phyloP scores from a whole-genome alignment of 192 early-diverging fungal species.

The Coemansia sp. region DNA sequence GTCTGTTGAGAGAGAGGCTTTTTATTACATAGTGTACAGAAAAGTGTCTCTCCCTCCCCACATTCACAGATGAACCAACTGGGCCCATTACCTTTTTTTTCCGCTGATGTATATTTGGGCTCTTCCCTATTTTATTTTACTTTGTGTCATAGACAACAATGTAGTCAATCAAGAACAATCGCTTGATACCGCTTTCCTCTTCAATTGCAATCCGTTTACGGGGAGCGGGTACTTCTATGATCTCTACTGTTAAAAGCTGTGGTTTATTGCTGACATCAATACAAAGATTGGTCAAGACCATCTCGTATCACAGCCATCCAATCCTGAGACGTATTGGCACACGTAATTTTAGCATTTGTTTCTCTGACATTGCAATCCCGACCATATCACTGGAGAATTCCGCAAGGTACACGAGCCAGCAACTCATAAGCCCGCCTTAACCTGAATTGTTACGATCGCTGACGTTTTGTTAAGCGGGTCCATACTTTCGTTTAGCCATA shows the following conservation, averaged over 20 bases:
- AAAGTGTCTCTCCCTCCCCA: neutral
- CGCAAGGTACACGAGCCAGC: neutral
- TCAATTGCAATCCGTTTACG: neutral
- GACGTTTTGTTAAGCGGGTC: constrained; percentile 10
- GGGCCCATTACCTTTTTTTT: neutral
- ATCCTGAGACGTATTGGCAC: no score
- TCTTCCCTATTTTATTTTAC: neutral
- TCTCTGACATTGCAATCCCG: neutral
- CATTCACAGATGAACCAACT: neutral
- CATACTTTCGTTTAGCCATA: constrained; percentile 73
- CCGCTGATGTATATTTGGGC: neutral
- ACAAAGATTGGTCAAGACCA: neutral
- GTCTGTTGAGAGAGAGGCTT: neutral
- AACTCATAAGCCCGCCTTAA: neutral
- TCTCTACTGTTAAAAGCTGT: neutral
- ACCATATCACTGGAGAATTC: no score
- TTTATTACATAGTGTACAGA: neutral
- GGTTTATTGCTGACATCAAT: neutral
- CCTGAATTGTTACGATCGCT: neutral
- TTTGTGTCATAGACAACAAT: neutral
- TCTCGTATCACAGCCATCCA: neutral
- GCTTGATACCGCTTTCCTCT: neutral
- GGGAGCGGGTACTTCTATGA: neutral
- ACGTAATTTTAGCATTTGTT: neutral
- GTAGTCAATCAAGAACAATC: neutral